Conservation (phyloP, 345 rosid species). For the Populus nigra region DNA sequence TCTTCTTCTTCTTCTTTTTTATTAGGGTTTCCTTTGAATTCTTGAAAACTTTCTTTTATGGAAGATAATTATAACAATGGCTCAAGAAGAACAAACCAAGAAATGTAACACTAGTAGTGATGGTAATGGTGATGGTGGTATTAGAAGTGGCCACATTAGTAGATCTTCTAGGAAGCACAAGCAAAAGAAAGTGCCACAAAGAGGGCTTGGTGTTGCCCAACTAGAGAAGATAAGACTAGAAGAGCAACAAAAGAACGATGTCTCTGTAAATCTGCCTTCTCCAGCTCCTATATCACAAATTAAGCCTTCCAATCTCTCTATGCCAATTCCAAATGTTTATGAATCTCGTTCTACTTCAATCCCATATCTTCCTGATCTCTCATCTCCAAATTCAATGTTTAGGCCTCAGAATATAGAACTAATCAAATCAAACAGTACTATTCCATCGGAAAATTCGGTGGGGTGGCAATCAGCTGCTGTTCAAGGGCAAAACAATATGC, state of each 20-base stretch:
- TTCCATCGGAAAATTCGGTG: not conserved
- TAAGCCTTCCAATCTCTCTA: constrained; percentile 11
- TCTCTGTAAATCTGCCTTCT: constrained; percentile 19
- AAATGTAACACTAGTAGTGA: constrained; percentile 29
- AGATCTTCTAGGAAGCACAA: constrained; percentile 42
- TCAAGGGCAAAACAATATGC: constrained; percentile 19
- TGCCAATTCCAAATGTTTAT: constrained; percentile 19
- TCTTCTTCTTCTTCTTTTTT: constrained; percentile 4
- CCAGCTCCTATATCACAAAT: constrained; percentile 9
- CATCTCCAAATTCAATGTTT: constrained; percentile 22
- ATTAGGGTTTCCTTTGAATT: not conserved
- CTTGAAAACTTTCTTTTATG: constrained; percentile 13
- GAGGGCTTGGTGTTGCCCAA: constrained; percentile 74
- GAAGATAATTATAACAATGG: constrained; percentile 32
- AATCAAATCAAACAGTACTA: not conserved
- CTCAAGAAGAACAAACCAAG: constrained; percentile 41
- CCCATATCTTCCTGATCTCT: constrained; percentile 21
- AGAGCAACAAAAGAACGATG: constrained; percentile 48
- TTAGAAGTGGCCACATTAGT: constrained; percentile 12
- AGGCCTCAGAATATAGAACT: constrained; percentile 27
- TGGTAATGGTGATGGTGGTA: constrained; percentile 22
- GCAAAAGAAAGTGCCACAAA: constrained; percentile 54
- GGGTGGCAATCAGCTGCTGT: constrained; percentile 21
- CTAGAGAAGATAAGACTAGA: constrained; percentile 59
- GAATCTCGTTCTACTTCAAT: constrained; percentile 21